phyloP scores from a whole-genome alignment of 2,329 filamentous ascomycete genomes.

The Sporothrix humicola region DNA sequence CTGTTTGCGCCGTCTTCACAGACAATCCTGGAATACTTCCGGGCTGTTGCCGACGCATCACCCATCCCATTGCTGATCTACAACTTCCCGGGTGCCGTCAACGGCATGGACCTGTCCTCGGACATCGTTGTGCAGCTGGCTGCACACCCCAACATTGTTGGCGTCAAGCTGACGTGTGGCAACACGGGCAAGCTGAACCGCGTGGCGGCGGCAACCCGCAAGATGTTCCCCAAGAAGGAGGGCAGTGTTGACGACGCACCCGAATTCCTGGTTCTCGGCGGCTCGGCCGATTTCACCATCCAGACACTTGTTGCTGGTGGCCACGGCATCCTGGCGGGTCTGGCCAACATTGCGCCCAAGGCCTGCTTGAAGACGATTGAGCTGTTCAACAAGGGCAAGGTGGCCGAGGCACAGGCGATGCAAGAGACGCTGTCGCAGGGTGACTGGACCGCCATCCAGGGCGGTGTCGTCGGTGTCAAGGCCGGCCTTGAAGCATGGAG shows the following conservation, averaged over 20 bases:
- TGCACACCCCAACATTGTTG: conserved; percentile 68
- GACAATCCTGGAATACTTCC: conserved; percentile 70
- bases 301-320: conserved; percentile 72
- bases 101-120: conserved; percentile 68
- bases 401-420: conserved; percentile 65
- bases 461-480: conserved; percentile 75
- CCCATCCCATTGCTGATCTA: conserved; percentile 72
- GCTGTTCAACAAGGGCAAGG: conserved; percentile 63
- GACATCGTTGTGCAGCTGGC: conserved; percentile 65
- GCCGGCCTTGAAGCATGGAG: conserved; percentile 68
- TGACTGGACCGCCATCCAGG: conserved; percentile 75
- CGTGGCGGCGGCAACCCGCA: conserved; percentile 63
- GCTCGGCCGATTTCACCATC: conserved; percentile 74
- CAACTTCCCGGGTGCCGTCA: conserved; percentile 70
- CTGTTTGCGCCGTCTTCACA: conserved; percentile 67
- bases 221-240: conserved; percentile 37
- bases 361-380: conserved; percentile 66
- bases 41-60: conserved; percentile 65
- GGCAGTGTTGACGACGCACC: conserved; percentile 39
- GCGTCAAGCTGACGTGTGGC: conserved; percentile 72
- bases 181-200: conserved; percentile 73
- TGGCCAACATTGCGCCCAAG: conserved; percentile 73
- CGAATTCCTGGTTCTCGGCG: conserved; percentile 71
- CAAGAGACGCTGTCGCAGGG: conserved; percentile 70
- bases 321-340: conserved; percentile 72